These are phyloP conservation scores for Russula brevipes DNA, from an alignment of 768 basidiomycete genomes.

Conservation along the genomic window DNA sequence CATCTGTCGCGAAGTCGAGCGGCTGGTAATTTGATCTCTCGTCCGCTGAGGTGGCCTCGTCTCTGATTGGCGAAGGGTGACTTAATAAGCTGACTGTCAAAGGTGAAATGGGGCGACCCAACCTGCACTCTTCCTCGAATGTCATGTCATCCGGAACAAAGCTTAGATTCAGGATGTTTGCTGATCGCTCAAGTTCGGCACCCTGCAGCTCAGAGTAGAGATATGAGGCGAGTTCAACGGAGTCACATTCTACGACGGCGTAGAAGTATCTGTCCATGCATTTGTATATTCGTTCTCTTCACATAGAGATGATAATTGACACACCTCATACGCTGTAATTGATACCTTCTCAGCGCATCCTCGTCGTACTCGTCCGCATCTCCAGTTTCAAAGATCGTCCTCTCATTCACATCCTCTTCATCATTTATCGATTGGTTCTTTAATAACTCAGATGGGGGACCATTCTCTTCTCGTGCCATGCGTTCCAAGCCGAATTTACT, in stretches of 20 bases:
- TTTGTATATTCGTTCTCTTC: slow-evolving; percentile 6
- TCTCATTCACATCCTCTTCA: slow-evolving; percentile 58
- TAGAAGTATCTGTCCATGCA: slow-evolving; percentile 74
- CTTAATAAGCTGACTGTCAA: slow-evolving; percentile 1
- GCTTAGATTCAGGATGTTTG: slow-evolving; percentile 92
- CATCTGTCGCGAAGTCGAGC: slow-evolving; percentile 90
- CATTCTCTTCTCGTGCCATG: slow-evolving; percentile 80
- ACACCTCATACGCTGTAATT: slow-evolving; percentile 86
- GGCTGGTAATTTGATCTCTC: slow-evolving; percentile 56
- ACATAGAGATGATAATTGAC: slow-evolving; percentile 28
- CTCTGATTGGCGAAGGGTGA: slow-evolving; percentile 42
- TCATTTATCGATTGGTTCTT: slow-evolving; percentile 41
- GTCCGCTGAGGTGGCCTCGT: slow-evolving; percentile 69
- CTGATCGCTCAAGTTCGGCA: slow-evolving; percentile 93
- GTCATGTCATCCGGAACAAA: slow-evolving; percentile 88
- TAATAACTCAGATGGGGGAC: slow-evolving; percentile 84
- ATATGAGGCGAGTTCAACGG: slow-evolving; percentile 67
- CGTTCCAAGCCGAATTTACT: slow-evolving; percentile 88
- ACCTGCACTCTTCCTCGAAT: slow-evolving; percentile 77
- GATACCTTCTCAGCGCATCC: slow-evolving; percentile 83
- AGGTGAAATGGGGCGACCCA: slow-evolving; percentile 18
- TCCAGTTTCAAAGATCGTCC: slow-evolving; percentile 59
- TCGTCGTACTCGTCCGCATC: slow-evolving; percentile 80
- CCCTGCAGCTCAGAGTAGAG: slow-evolving; percentile 86
- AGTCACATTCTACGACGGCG: slow-evolving; percentile 86